Conservation (phyloP, 2,329 filamentous ascomycete species). For the Trichoderma atroviride region DNA sequence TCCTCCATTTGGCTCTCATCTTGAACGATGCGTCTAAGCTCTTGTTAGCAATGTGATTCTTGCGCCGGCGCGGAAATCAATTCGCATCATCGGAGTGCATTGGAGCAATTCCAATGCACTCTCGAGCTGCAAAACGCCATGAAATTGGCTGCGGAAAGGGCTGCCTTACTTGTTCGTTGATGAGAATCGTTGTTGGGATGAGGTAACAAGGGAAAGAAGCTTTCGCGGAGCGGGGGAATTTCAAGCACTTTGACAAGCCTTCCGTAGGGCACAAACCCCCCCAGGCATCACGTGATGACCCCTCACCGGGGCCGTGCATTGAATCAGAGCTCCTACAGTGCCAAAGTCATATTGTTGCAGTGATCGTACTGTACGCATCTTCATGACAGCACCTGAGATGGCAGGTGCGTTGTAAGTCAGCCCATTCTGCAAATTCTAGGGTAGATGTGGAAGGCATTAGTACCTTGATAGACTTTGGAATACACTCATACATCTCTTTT, state of each 20-base stretch:
- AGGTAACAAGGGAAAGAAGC: conserved; percentile 39
- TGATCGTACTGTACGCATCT: conserved; percentile 1
- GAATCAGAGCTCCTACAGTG: neutral
- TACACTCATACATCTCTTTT: neutral
- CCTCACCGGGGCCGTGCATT: neutral
- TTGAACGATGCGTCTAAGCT: conserved; percentile 49
- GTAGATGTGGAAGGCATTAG: neutral
- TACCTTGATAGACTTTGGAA: neutral
- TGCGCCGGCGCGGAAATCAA: neutral
- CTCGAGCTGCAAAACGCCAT: conserved; percentile 1
- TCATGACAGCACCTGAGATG: neutral
- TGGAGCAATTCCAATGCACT: conserved; percentile 14
- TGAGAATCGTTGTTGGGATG: conserved; percentile 51
- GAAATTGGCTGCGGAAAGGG: neutral
- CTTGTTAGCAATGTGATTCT: conserved; percentile 26
- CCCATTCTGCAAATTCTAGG: neutral
- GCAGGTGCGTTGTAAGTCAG: conserved; percentile 14
- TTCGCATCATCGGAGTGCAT: neutral
- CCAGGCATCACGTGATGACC: conserved; percentile 39
- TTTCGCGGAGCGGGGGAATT: conserved; percentile 37
- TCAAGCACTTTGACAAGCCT: conserved; percentile 37
- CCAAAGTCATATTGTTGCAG: neutral
- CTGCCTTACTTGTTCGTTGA: conserved; percentile 47
- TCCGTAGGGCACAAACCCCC: conserved; percentile 45
- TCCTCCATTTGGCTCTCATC: conserved; percentile 99